These are phyloP conservation scores for Ceratobasidium papillatum DNA, from an alignment of 1,284 basidiomycete species.

Conservation along the genomic window DNA sequence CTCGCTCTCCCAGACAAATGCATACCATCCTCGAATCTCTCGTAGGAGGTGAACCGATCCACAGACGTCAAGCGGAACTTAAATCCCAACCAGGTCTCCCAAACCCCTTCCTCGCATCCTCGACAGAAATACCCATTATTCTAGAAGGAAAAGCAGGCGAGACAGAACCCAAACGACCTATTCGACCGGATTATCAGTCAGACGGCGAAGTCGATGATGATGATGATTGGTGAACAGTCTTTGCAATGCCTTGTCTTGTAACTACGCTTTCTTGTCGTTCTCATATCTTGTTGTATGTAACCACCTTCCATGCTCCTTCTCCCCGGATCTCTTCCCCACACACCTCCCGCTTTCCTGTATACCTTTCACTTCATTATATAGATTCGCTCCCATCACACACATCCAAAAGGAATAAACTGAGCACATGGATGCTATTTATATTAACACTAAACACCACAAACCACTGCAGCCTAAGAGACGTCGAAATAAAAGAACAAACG, in stretches of 20 bases:
- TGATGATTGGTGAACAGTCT: background rate
- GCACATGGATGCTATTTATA: too few relatives aligned
- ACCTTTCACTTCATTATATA: too few relatives aligned
- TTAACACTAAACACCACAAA: too few relatives aligned
- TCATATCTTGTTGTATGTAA: too few relatives aligned
- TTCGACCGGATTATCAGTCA: background rate
- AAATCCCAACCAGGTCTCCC: background rate
- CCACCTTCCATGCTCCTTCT: too few relatives aligned
- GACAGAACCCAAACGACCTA: background rate
- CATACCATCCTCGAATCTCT: background rate
- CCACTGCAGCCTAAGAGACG: too few relatives aligned
- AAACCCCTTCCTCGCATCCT: background rate
- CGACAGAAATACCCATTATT: background rate
- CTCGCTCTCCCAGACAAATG: conserved; percentile 5
- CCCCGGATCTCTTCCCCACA: too few relatives aligned
- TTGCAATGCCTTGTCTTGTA: background rate
- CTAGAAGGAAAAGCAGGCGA: background rate
- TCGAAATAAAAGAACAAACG: too few relatives aligned
- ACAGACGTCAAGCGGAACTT: conserved; percentile 8
- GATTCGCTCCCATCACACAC: too few relatives aligned
- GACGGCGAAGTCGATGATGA: background rate
- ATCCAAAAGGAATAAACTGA: too few relatives aligned
- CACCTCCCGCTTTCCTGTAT: too few relatives aligned
- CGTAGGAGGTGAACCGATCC: background rate
- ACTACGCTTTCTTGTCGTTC: too few relatives aligned